A percentile compares a stretch with the other conserved stretches of the same genome.
phyloP scores from a whole-genome alignment of 192 early-diverging fungal genomes.

The Entophlyctis luteolus region DNA sequence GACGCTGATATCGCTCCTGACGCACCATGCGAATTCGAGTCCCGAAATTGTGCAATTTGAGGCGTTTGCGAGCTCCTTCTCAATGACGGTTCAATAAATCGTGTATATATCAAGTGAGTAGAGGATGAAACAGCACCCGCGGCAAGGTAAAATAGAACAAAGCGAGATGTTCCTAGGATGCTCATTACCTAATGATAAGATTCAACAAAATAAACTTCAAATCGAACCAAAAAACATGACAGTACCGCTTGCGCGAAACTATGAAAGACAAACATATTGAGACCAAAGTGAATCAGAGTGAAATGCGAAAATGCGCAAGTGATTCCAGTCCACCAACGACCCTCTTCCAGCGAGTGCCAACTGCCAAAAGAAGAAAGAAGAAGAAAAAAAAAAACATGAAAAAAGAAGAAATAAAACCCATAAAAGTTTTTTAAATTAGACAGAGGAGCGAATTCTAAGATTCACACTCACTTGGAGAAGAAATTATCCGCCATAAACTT shows the following conservation, averaged over 20 bases:
- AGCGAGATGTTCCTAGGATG: slow-evolving; percentile 28
- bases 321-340: slow-evolving; percentile 38
- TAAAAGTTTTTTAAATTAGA: too few species aligned
- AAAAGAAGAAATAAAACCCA: not conserved
- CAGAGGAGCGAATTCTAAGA: too few species aligned
- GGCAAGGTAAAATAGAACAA: slow-evolving; percentile 34
- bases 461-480: slow-evolving; percentile 14
- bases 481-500: slow-evolving; percentile 37
- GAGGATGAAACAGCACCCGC: slow-evolving; percentile 28
- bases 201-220: not conserved
- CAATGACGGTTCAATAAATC: slow-evolving; percentile 8
- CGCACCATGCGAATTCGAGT: slow-evolving; percentile 30
- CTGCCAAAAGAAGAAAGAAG: not conserved
- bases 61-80: not conserved
- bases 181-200: slow-evolving; percentile 14
- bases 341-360: slow-evolving; percentile 20
- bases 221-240: not conserved
- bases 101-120: slow-evolving; percentile 25
- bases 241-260: slow-evolving; percentile 32
- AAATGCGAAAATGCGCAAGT: slow-evolving; percentile 35
- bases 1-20: slow-evolving; percentile 30
- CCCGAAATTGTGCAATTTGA: not conserved
- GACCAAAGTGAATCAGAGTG: slow-evolving; percentile 29
- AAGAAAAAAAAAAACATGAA: not conserved
- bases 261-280: slow-evolving; percentile 46